Conservation (phyloP, 2,329 filamentous ascomycete species). For the Xylaria sp. region DNA sequence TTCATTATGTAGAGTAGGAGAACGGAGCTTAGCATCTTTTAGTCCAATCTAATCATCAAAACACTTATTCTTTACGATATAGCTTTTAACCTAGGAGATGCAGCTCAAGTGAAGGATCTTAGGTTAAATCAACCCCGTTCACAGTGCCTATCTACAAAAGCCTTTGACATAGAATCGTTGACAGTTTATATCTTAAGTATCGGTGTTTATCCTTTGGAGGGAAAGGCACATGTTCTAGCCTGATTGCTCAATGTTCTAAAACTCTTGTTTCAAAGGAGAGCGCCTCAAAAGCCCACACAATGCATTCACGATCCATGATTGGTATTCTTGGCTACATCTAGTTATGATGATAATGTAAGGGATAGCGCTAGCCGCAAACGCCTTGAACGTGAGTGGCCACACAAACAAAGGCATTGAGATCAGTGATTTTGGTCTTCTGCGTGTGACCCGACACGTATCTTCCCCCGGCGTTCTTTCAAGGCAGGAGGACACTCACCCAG, state of each 20-base stretch:
- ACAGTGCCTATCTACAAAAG: constrained; percentile 31
- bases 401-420: no score
- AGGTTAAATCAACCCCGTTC: constrained; percentile 31
- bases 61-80: no score
- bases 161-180: constrained; percentile 27
- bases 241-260: background rate
- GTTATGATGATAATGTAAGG: background rate
- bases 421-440: no score
- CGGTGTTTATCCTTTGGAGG: no score
- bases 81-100: constrained; percentile 4
- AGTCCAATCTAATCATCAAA: no score
- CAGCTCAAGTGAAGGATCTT: constrained; percentile 28
- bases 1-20: no score
- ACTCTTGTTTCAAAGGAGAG: background rate
- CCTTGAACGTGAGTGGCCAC: no score
- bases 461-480: no score
- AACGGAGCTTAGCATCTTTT: no score
- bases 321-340: background rate
- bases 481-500: background rate
- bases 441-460: no score
- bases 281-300: background rate
- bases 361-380: background rate
- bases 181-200: constrained; percentile 20
- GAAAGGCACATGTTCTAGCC: background rate
- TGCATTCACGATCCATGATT: background rate